Base-by-base conservation (phyloP, 179 eudicot species). In the Heliamphora ciliata region DNA sequence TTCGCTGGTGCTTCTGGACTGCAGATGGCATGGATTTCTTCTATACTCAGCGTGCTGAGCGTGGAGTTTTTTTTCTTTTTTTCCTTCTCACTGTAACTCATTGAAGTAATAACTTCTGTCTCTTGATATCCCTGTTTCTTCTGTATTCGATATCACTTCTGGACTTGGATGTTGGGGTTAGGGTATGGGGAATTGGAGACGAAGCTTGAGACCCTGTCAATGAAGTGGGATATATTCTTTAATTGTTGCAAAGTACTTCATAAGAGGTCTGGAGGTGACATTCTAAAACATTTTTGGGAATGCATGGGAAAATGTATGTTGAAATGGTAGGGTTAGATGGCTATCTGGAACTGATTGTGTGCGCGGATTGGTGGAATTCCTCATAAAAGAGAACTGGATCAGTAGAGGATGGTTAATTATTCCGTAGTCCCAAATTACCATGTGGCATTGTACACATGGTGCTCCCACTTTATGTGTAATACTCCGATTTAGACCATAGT, bases 1-100 rank as follows among this genome's bases (percentile, higher is more conserved):
- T 15, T 67, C n/a, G 4, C 31, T 18, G 15, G 51, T 67, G 46
- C 61, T 79, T 78, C 73, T 79, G 80, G 68, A 47, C 71, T 78
- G 17, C 76, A 70, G 10, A 80, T 69, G 76, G 24, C 76, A 31
- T 6, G 21, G 14, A 65, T 47, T n/a, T 68, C 51, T 31, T 31
- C 40, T 31, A 31, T 31, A 31, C 40, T 31, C 40, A 31, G 40
- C 40, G 40, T 31, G 40, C 40, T 31, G 1, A 31, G 40, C 40
- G 40, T 31, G 40, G 40, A 31, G 40, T 31, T 31, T 17, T 55
- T 70, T 76, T 14, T 80, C n/a, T 54, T 55, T n/a, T 61, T 47
- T 8, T 4, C 58, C 47, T 46, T 31, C 59, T 47, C 31, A 56
- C n/a, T 51, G 14, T 4, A 74, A 74, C 40, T 51, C 76, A 56